These are phyloP conservation scores for Luffa acutangula DNA, from an alignment of 306 rosid species.

Conservation along the genomic window DNA sequence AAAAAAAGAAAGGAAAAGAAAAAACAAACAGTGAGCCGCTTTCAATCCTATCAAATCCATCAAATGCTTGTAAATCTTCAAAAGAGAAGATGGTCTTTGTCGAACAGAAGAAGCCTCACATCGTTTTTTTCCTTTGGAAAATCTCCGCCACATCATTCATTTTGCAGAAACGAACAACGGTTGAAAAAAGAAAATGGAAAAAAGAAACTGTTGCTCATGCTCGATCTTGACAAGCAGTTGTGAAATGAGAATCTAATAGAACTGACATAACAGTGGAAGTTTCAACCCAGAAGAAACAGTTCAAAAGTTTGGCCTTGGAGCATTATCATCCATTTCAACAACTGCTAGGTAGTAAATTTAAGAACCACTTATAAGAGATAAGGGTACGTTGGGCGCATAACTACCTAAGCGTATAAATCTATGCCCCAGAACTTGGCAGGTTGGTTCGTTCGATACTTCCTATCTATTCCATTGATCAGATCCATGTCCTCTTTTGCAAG, in stretches of 20 bases:
- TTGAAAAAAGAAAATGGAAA: neutral
- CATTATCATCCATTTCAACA: neutral
- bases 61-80: neutral
- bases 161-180: neutral
- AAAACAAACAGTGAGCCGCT: too few species aligned
- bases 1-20: too few species aligned
- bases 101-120: neutral
- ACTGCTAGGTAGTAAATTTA: neutral
- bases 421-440: conserved; percentile 81
- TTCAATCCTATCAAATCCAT: neutral
- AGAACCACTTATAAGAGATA: neutral
- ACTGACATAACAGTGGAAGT: neutral
- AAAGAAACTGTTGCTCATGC: neutral
- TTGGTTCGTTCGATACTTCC: conserved; percentile 53
- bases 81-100: neutral
- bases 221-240: neutral
- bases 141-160: too few species aligned
- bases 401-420: conserved; percentile 54
- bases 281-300: neutral
- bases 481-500: conserved; percentile 56
- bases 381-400: neutral
- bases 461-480: conserved; percentile 44
- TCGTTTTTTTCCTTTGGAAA: neutral
- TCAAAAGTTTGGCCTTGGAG: neutral
- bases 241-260: neutral